phyloP scores from a whole-genome alignment of 495 filamentous ascomycete species.

The Sporormia fimetaria region DNA sequence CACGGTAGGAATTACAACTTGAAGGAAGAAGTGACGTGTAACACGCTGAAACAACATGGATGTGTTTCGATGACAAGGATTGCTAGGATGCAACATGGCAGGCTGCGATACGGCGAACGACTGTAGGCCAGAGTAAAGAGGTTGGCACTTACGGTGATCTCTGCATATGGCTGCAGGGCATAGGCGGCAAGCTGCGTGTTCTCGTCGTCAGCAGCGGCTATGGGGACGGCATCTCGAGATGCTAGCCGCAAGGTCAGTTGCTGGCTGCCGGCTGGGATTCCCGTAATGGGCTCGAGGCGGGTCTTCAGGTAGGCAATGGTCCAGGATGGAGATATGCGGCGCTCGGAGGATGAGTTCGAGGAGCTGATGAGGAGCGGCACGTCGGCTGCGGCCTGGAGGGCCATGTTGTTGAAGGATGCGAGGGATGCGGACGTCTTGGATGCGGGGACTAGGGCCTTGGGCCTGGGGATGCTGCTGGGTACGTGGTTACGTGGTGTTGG shows the following conservation, averaged over 20 bases:
- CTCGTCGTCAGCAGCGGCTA: slow-evolving; percentile 61
- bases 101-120: slow-evolving; percentile 11
- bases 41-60: too few relatives aligned
- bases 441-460: too few relatives aligned
- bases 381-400: slow-evolving; percentile 55
- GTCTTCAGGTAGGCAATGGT: slow-evolving; percentile 72
- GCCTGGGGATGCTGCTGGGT: too few relatives aligned
- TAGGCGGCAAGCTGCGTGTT: slow-evolving; percentile 48
- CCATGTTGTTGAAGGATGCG: slow-evolving; percentile 23
- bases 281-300: slow-evolving; percentile 89
- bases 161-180: slow-evolving; percentile 58
- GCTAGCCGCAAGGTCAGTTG: slow-evolving; percentile 53
- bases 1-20: too few relatives aligned
- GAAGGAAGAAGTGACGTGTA: too few relatives aligned
- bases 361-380: slow-evolving; percentile 76
- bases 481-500: too few relatives aligned
- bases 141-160: slow-evolving; percentile 55
- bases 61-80: too few relatives aligned
- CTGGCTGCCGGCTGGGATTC: slow-evolving; percentile 73
- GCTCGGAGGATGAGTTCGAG: slow-evolving; percentile 63
- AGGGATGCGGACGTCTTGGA: neutral
- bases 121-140: slow-evolving; percentile 7
- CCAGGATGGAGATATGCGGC: slow-evolving; percentile 88
- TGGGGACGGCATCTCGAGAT: slow-evolving; percentile 41
- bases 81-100: too few relatives aligned